A percentile compares a stretch with the other conserved stretches of the same genome.
Conservation (phyloP, 2,329 filamentous ascomycete species). For the Aspergillus carbonarius region DNA sequence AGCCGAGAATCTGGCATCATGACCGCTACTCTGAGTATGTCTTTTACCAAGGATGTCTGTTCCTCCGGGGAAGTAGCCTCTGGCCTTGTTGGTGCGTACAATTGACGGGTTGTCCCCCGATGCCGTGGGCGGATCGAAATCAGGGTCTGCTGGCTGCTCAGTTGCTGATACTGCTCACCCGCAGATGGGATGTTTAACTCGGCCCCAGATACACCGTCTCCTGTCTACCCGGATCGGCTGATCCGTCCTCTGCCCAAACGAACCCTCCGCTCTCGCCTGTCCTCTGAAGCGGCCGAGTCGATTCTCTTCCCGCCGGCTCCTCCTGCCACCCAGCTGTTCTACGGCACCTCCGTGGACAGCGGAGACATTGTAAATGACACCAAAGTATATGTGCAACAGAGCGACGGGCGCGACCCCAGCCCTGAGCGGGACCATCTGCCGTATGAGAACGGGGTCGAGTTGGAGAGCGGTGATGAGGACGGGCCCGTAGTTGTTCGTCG, state of each 20-base stretch:
- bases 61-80: slow-evolving; percentile 19
- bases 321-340: slow-evolving; percentile 71
- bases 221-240: slow-evolving; percentile 81
- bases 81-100: slow-evolving; percentile 14
- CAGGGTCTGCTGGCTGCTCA: slow-evolving; percentile 29
- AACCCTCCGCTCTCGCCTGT: slow-evolving; percentile 80
- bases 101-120: slow-evolving; percentile 11
- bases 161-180: slow-evolving; percentile 40
- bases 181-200: slow-evolving; percentile 52
- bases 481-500: slow-evolving; percentile 43
- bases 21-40: slow-evolving; percentile 48
- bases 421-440: slow-evolving; percentile 44
- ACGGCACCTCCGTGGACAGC: slow-evolving; percentile 63
- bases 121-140: slow-evolving; percentile 8
- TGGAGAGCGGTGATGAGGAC: slow-evolving; percentile 64
- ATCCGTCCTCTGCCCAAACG: slow-evolving; percentile 91
- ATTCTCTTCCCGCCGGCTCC: slow-evolving; percentile 79
- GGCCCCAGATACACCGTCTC: slow-evolving; percentile 69
- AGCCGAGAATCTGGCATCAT: slow-evolving; percentile 35
- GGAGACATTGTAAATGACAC: slow-evolving; percentile 51
- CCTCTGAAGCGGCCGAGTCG: slow-evolving; percentile 76
- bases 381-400: slow-evolving; percentile 48
- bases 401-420: slow-evolving; percentile 40
- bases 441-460: slow-evolving; percentile 56
- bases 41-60: slow-evolving; percentile 20